A percentile compares a stretch with the other conserved stretches of the same genome.
Conservation (phyloP, 306 rosid genomes). For the Acacia melanoxylon region DNA sequence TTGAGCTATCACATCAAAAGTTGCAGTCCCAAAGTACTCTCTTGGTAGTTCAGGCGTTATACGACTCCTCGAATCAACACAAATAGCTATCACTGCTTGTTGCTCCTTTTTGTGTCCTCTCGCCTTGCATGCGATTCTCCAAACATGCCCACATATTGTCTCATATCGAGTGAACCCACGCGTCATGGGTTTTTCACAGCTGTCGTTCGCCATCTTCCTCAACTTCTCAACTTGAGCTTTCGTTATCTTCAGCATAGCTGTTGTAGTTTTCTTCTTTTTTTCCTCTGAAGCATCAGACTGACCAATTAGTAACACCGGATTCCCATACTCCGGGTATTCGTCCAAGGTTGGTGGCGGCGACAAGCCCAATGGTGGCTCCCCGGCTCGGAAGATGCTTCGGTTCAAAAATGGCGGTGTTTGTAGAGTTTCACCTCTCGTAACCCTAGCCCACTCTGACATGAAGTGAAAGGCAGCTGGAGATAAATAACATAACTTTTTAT, state of each 20-base stretch:
- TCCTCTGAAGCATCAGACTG: constrained; percentile 30
- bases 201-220: constrained; percentile 45
- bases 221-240: constrained; percentile 48
- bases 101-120: constrained; percentile 47
- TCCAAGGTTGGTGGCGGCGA: background rate
- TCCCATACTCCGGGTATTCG: constrained; percentile 18
- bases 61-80: constrained; percentile 48
- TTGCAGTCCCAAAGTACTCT: constrained; percentile 61
- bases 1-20: constrained; percentile 45
- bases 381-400: constrained; percentile 27
- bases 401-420: constrained; percentile 45
- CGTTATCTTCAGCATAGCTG: constrained; percentile 40
- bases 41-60: constrained; percentile 46
- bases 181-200: background rate
- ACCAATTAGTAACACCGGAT: constrained; percentile 36
- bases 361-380: constrained; percentile 16
- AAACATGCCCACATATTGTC: constrained; percentile 47
- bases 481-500: background rate
- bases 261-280: constrained; percentile 41
- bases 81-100: constrained; percentile 38
- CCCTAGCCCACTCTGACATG: constrained; percentile 53
- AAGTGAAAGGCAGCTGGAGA: constrained; percentile 36
- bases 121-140: constrained; percentile 66
- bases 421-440: constrained; percentile 51
- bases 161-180: constrained; percentile 53